phyloP scores from a whole-genome alignment of 352 stramenopile species.

The Pythium vanterpoolii region DNA sequence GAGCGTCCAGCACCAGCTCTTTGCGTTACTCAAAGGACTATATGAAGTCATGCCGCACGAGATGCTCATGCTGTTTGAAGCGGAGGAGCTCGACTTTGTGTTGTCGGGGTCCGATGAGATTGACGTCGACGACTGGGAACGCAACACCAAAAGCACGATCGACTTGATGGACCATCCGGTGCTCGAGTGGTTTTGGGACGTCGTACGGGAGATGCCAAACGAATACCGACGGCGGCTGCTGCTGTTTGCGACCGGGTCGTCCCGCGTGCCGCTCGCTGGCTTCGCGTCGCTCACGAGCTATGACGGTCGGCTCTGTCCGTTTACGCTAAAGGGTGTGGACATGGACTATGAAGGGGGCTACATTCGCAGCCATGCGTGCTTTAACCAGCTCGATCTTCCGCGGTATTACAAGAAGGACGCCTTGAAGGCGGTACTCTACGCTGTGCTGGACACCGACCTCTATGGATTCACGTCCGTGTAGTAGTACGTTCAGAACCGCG shows the following conservation, averaged over 20 bases:
- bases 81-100: conserved; percentile 96
- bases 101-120: conserved; percentile 95
- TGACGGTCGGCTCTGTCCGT: conserved; percentile 69
- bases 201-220: conserved; percentile 88
- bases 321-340: conserved; percentile 66
- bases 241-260: conserved; percentile 77
- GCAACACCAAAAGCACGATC: conserved; percentile 66
- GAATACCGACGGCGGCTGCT: conserved; percentile 72
- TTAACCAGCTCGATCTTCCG: conserved; percentile 90
- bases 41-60: conserved; percentile 95
- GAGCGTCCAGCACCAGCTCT: conserved; percentile 47
- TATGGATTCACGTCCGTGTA: conserved; percentile 60
- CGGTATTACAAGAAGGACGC: conserved; percentile 88
- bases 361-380: conserved; percentile 53
- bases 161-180: conserved; percentile 40
- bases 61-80: conserved; percentile 94
- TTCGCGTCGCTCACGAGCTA: conserved; percentile 78
- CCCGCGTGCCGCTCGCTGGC: conserved; percentile 66
- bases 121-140: conserved; percentile 95
- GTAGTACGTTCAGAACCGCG: conserved; percentile 14
- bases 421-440: conserved; percentile 41
- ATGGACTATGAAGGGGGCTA: conserved; percentile 32
- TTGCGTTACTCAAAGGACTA: conserved; percentile 86
- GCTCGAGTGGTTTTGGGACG: conserved; percentile 94
- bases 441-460: conserved; percentile 41